phyloP scores from a whole-genome alignment of 2,329 filamentous ascomycete genomes.

The Ceratocystis albifundus region DNA sequence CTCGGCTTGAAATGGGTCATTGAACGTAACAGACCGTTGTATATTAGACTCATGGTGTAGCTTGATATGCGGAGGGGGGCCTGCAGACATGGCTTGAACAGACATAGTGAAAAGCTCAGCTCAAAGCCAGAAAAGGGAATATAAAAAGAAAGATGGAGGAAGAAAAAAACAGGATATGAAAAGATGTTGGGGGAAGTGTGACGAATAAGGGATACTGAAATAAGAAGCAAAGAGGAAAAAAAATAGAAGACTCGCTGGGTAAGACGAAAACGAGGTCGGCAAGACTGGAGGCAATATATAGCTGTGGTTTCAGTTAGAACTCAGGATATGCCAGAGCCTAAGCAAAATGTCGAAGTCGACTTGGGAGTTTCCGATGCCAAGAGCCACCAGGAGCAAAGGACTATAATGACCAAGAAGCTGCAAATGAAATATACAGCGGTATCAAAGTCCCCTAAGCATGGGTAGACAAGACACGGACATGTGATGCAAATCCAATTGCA shows the following conservation, averaged over 20 bases:
- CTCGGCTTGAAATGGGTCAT: conserved; percentile 4
- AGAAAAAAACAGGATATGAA: neutral
- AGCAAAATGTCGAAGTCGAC: neutral
- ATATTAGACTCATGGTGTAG: neutral
- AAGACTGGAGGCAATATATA: neutral
- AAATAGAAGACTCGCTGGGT: neutral
- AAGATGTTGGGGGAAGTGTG: neutral
- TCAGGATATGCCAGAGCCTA: neutral
- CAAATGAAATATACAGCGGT: conserved; percentile 2
- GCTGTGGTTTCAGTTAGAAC: neutral
- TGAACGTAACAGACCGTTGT: conserved; percentile 6
- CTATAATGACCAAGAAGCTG: neutral
- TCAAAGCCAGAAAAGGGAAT: neutral
- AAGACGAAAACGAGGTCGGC: neutral
- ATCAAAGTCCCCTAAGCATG: neutral
- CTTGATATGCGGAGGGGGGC: conserved; percentile 4
- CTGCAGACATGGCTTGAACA: conserved; percentile 8
- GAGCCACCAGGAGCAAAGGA: neutral
- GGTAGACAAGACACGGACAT: conserved; percentile 11
- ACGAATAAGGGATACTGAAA: neutral
- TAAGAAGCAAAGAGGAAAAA: neutral
- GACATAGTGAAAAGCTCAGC: conserved; percentile 5
- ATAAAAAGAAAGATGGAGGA: neutral
- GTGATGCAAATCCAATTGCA: conserved; percentile 12
- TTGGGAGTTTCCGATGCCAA: conserved; percentile 8